A percentile compares a stretch with the other conserved stretches of the same genome.
Conservation (phyloP, 768 basidiomycete genomes). For the Butyriboletus loyo region DNA sequence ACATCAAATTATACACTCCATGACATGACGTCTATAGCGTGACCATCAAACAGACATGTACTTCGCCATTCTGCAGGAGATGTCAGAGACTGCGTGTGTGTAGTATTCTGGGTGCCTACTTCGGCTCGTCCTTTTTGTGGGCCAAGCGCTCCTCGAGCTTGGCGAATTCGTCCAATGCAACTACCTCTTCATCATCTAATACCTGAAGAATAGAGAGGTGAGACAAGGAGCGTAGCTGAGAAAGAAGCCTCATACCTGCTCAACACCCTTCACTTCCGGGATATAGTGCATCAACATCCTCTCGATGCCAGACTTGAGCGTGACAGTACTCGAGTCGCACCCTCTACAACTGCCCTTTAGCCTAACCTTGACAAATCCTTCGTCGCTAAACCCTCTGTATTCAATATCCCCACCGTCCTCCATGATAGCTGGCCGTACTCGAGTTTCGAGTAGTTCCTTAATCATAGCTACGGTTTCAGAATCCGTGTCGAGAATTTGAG, state of each 20-base stretch:
- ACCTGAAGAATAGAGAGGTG: slow-evolving; percentile 47
- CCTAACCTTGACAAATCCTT: slow-evolving; percentile 80
- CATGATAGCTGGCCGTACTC: slow-evolving; percentile 96
- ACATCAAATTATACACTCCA: not conserved
- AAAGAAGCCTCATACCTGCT: slow-evolving; percentile 54
- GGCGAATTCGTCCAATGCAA: slow-evolving; percentile 84
- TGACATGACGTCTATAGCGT: not conserved
- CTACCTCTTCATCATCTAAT: slow-evolving; percentile 82
- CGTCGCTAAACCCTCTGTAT: slow-evolving; percentile 86
- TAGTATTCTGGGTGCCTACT: slow-evolving; percentile 37
- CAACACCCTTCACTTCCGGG: slow-evolving; percentile 89
- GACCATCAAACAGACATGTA: slow-evolving; percentile 70
- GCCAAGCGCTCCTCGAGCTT: slow-evolving; percentile 77
- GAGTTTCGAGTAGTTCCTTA: slow-evolving; percentile 92
- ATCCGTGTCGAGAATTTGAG: slow-evolving; percentile 89
- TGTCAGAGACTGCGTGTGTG: slow-evolving; percentile 2
- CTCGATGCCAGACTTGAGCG: slow-evolving; percentile 95
- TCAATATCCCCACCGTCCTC: slow-evolving; percentile 99
- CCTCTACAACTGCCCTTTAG: slow-evolving; percentile 98
- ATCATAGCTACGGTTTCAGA: slow-evolving; percentile 98
- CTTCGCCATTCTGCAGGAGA: slow-evolving; percentile 60
- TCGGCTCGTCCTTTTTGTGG: slow-evolving; percentile 41
- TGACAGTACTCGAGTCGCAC: slow-evolving; percentile 91
- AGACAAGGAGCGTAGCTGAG: slow-evolving; percentile 1
- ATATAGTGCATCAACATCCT: slow-evolving; percentile 99